Base-by-base conservation (phyloP, 1,284 basidiomycete species). In the Grifola frondosa region DNA sequence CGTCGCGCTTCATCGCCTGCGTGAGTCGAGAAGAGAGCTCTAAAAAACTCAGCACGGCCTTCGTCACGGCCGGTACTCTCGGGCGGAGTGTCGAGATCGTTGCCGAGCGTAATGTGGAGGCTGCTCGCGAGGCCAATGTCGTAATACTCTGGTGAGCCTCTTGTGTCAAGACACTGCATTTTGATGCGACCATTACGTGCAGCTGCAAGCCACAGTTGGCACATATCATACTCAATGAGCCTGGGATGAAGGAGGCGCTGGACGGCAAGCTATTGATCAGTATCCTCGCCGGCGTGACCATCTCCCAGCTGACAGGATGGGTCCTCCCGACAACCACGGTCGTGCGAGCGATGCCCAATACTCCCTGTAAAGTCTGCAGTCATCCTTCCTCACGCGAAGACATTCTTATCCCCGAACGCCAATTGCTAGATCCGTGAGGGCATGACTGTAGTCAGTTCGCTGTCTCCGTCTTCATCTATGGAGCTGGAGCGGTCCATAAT, bases 331-430 rank as follows among this genome's bases (percentile, higher is more conserved):
- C 72, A n/a, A 93, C 92, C 28, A 84, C 81, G 53, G 90, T 98
- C 37, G 85, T 98, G 37, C 83, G 97, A 40, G 92, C 94, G 3
- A 99, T 99, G 97, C 96, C 97, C 50, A 99, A 99, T 64, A 99
- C 97, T 1, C 95, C 97, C 7, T 93, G 91, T 73, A 92, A 93
- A 68, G 95, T 93, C 48, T 50, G 77, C 6, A 20, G 20, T 11
- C 38, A 22, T 22, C 22, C 23, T 16, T 19, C 21, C 20, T 26
- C 17, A 9, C 30, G 20, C 30, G 19, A 8, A 35, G 11, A 12
- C 22, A 41, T 31, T 11, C 9, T 30, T 25, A 11, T 32, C 24
- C 34, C 25, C 35, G 6, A 22, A 23, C n/a, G n/a, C n/a, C n/a
- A n/a, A n/a, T n/a, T n/a, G n/a, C n/a, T 38, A 97, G 93, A 97